phyloP scores from a whole-genome alignment of 108 stramenopile species.

The Stephanodiscus minutulus region DNA sequence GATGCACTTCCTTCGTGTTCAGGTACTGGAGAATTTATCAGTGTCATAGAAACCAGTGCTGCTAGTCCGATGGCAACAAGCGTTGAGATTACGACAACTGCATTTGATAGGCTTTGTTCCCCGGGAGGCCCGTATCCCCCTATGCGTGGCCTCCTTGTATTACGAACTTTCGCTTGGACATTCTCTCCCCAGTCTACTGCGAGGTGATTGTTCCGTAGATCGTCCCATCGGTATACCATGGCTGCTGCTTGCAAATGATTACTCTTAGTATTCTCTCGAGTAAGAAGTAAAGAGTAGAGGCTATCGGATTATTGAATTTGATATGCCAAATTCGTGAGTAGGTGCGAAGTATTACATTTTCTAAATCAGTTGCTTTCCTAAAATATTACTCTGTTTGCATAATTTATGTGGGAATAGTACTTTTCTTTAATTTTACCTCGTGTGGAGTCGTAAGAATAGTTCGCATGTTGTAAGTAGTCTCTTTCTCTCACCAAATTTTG shows the following conservation, averaged over 20 bases:
- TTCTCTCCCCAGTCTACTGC: conserved; percentile 38
- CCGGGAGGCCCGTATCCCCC: neutral
- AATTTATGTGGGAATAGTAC: too few species aligned
- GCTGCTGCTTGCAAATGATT: neutral
- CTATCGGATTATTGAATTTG: too few species aligned
- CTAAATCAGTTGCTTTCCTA: too few species aligned
- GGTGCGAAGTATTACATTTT: too few species aligned
- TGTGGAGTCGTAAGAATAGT: too few species aligned
- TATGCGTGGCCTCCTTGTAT: conserved; percentile 17
- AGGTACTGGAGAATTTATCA: conserved; percentile 12
- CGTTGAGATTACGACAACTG: conserved; percentile 13
- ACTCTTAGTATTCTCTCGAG: too few species aligned
- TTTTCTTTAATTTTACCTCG: too few species aligned
- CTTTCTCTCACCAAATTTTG: too few species aligned
- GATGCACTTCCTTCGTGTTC: conserved; percentile 1
- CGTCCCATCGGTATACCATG: conserved; percentile 42
- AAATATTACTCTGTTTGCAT: too few species aligned
- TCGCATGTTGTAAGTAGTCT: too few species aligned
- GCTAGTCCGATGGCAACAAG: conserved; percentile 18
- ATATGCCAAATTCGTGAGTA: too few species aligned
- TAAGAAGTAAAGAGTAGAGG: too few species aligned
- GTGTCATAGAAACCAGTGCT: conserved; percentile 1
- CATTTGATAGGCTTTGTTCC: conserved; percentile 7
- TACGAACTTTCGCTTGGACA: conserved; percentile 2
- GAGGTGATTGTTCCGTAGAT: conserved; percentile 20